These are phyloP conservation scores for Saxispiralis lemnorum DNA, from an alignment of 495 filamentous ascomycete species.

Conservation along the genomic window DNA sequence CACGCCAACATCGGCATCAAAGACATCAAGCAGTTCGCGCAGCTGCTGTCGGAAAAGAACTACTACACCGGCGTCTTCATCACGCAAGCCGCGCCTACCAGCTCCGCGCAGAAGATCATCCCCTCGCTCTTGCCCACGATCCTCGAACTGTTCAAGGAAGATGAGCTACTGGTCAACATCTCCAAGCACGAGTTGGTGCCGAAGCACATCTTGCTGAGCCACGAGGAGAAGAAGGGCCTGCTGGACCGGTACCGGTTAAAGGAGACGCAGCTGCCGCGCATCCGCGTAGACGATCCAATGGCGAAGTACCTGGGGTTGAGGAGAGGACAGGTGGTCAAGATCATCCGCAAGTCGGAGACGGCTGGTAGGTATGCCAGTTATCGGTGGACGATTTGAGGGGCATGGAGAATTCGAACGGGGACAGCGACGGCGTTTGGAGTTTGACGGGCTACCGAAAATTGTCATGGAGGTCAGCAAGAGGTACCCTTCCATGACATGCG, in stretches of 20 bases:
- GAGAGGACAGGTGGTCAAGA: constrained; percentile 94
- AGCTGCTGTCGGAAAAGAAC: constrained; percentile 55
- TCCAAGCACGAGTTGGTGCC: constrained; percentile 94
- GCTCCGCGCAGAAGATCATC: constrained; percentile 68
- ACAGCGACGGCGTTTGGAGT: neutral
- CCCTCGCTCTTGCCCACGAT: constrained; percentile 49
- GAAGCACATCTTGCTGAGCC: constrained; percentile 74
- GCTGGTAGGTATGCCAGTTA: constrained; percentile 62
- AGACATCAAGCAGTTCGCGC: constrained; percentile 76
- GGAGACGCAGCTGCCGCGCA: constrained; percentile 89
- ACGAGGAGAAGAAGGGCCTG: constrained; percentile 70
- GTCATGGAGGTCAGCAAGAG: too few species aligned
- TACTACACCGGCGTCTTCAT: constrained; percentile 81
- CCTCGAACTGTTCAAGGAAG: constrained; percentile 87
- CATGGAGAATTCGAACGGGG: neutral
- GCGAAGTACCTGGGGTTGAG: constrained; percentile 80
- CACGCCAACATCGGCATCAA: constrained; percentile 68
- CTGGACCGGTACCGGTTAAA: constrained; percentile 82
- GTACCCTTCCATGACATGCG: too few species aligned
- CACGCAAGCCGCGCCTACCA: constrained; percentile 59
- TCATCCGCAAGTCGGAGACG: constrained; percentile 68
- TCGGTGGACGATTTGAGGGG: constrained; percentile 41
- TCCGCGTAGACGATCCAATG: constrained; percentile 79
- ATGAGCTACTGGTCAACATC: constrained; percentile 93
- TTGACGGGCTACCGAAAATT: neutral